Base-by-base conservation (phyloP, 768 basidiomycete species). In the Paxillus rubicundulus region DNA sequence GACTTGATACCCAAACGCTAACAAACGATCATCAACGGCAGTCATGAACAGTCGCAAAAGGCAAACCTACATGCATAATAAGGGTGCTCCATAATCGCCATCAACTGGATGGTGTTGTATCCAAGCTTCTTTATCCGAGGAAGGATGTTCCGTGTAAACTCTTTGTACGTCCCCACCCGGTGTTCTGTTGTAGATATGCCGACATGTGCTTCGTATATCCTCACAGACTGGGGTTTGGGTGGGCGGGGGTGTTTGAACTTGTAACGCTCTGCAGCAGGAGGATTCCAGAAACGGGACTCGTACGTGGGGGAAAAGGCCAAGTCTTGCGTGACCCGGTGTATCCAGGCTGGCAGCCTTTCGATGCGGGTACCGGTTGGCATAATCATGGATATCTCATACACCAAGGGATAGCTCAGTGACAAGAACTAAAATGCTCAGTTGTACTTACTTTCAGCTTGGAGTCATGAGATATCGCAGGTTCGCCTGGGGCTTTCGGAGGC, bases 281-380 rank as follows among this genome's bases (percentile, higher is more conserved):
- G 97, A 68, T 98, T 98, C 97, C 97, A 99, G 72, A 99, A 97
- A n/a, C 92, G 85, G 17, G 92, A 91, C 55, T 99, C 97, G 69
- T 96, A 99, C 6, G 90, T 80, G 13, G 93, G 90, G 16, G 97
- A 98, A 39, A 92, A 82, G 44, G 72, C 67, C 52, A 98, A 74
- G 67, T 99, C 93, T 68, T 99, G 97, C 5, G 96, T 98, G 55
- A 98, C 96, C 55, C 96, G 90, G 51, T 72, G 85, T 62, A 92
- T 94, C 97, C 96, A 99, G 4, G 89, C 85, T 4, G 97, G 96
- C 37, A 98, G 67, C 36, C 95, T 85, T 67, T 99, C 97, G 55
- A 97, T 88, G 30, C 91, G 86, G 57, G 82, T 75, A 12, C 90
- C 89, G 38, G 74, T 75, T 0, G 87, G 85, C n/a, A 84, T 64